Percentiles rank a stretch among this genome's conserved stretches.
Conservation (phyloP, 352 stramenopile species). For the Globisporangium abappressorium region DNA sequence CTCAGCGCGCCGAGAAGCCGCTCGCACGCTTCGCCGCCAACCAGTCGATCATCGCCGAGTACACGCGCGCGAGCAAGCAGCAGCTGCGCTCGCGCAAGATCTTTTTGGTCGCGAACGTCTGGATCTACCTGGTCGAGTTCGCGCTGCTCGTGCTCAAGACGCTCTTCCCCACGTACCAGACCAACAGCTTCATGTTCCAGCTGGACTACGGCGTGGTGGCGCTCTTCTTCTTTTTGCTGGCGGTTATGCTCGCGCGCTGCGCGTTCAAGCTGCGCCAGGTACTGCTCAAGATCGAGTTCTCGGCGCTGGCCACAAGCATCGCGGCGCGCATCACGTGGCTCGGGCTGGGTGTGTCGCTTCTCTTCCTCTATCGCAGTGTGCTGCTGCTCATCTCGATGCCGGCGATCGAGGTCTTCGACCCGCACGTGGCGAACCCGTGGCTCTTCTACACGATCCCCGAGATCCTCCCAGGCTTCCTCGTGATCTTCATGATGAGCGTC, state of each 20-base stretch:
- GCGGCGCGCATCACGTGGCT: slow-evolving; percentile 57
- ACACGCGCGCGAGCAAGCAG: slow-evolving; percentile 51
- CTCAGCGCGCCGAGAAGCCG: slow-evolving; percentile 48
- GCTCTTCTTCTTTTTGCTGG: slow-evolving; percentile 74
- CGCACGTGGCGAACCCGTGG: slow-evolving; percentile 68
- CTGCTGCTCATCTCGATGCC: slow-evolving; percentile 64
- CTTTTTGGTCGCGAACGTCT: slow-evolving; percentile 80
- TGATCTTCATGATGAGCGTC: slow-evolving; percentile 83
- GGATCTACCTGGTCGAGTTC: slow-evolving; percentile 79
- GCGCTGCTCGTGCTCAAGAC: slow-evolving; percentile 70
- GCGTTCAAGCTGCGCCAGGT: slow-evolving; percentile 45
- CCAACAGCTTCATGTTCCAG: slow-evolving; percentile 63
- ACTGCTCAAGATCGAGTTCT: slow-evolving; percentile 78
- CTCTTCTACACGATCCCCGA: slow-evolving; percentile 75
- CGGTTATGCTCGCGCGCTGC: slow-evolving; percentile 59
- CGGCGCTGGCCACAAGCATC: slow-evolving; percentile 49
- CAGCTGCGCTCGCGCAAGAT: slow-evolving; percentile 50
- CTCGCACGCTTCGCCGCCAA: slow-evolving; percentile 60
- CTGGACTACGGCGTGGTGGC: slow-evolving; percentile 70
- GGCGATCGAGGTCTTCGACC: slow-evolving; percentile 68
- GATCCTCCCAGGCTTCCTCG: slow-evolving; percentile 62
- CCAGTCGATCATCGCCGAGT: slow-evolving; percentile 72
- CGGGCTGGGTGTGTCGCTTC: slow-evolving; percentile 40
- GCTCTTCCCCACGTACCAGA: slow-evolving; percentile 40
- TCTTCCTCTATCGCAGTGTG: slow-evolving; percentile 64